A percentile compares a stretch with the other conserved stretches of the same genome.
These are phyloP conservation scores for Hygrophila difformis DNA, from an alignment of 257 asterid species.

Conservation along the genomic window DNA sequence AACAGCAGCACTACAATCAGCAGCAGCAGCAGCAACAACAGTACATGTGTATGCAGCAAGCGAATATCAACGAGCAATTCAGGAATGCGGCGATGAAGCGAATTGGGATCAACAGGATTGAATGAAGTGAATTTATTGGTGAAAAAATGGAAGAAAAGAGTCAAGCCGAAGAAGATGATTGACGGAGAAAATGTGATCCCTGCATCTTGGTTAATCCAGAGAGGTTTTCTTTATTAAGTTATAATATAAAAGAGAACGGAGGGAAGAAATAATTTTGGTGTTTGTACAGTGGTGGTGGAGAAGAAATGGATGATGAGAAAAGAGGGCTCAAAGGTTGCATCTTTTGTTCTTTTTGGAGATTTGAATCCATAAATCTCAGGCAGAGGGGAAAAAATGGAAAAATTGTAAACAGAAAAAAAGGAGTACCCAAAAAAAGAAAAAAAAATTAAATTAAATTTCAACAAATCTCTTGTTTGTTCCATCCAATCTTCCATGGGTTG, in stretches of 20 bases:
- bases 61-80: conserved; percentile 41
- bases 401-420: neutral
- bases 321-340: neutral
- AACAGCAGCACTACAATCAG: conserved; percentile 15
- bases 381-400: neutral
- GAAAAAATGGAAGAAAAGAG: neutral
- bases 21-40: conserved; percentile 23
- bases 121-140: conserved; percentile 16
- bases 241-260: conserved; percentile 1
- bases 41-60: conserved; percentile 58
- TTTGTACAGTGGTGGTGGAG: conserved; percentile 31
- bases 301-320: neutral
- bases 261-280: conserved; percentile 20
- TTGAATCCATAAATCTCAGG: conserved; percentile 5
- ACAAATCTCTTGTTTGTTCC: neutral
- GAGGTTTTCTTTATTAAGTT: neutral
- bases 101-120: conserved; percentile 53
- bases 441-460: conserved; percentile 2
- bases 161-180: neutral
- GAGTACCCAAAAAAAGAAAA: neutral
- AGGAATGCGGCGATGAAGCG: conserved; percentile 54
- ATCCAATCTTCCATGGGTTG: neutral
- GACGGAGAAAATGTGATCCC: conserved; percentile 38
- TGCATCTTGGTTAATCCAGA: conserved; percentile 31
- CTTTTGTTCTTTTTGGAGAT: neutral